Percentiles rank a stretch among this genome's conserved stretches.
phyloP scores from a whole-genome alignment of 176 grass and related monocot species.

The Paspalum vaginatum region DNA sequence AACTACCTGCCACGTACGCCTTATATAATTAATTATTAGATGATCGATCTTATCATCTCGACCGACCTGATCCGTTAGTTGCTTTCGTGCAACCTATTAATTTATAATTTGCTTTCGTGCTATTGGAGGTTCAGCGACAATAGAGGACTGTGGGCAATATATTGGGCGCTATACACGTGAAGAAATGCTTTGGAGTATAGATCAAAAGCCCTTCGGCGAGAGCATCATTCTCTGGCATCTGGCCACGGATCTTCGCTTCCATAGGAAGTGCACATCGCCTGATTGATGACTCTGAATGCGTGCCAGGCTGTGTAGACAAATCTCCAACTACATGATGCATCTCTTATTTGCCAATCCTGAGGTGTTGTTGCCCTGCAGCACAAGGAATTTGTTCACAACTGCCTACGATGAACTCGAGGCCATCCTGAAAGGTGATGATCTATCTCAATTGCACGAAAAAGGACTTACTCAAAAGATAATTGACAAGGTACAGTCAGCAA shows the following conservation, averaged over 20 bases:
- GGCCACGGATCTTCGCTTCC: neutral
- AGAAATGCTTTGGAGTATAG: neutral
- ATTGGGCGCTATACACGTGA: too few relatives aligned
- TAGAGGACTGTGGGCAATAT: too few relatives aligned
- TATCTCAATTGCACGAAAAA: neutral
- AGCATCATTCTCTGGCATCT: neutral
- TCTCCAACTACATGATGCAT: slow-evolving; percentile 3
- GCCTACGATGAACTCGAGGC: neutral
- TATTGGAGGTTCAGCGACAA: too few relatives aligned
- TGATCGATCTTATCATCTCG: too few relatives aligned
- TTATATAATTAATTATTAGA: too few relatives aligned
- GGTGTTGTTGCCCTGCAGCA: neutral
- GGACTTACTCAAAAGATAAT: neutral
- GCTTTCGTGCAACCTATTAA: too few relatives aligned
- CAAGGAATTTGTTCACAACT: neutral
- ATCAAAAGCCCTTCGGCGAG: neutral
- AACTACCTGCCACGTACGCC: too few relatives aligned
- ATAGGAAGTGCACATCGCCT: neutral
- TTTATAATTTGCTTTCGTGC: too few relatives aligned
- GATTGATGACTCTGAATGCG: too few relatives aligned
- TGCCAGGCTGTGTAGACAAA: neutral
- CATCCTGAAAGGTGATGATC: neutral
- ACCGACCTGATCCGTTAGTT: too few relatives aligned
- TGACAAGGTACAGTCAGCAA: neutral
- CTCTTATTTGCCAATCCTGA: neutral